Percentiles rank a stretch among this genome's conserved stretches.
phyloP scores from a whole-genome alignment of 371 early-diverging fungal species.

The Sporodiniella umbellata region DNA sequence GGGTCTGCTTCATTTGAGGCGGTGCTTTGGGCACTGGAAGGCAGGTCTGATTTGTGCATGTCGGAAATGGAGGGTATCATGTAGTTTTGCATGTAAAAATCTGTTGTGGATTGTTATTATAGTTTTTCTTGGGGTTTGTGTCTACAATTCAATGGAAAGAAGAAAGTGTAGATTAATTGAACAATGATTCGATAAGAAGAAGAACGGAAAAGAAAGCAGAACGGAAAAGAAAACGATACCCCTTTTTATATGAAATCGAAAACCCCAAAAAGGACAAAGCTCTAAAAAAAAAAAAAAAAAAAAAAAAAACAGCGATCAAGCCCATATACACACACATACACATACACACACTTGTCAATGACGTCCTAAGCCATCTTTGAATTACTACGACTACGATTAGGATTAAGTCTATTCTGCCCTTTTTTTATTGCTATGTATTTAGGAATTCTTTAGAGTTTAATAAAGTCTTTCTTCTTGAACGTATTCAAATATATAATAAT shows the following conservation, averaged over 20 bases:
- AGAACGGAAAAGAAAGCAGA: conserved; percentile 9
- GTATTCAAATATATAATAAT: not conserved
- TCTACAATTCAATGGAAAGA: not conserved
- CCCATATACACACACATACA: no score
- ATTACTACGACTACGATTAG: no score
- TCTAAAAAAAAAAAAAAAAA: no score
- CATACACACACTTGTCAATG: no score
- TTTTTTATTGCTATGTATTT: conserved; percentile 20
- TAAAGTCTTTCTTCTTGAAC: not conserved
- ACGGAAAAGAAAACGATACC: conserved; percentile 6
- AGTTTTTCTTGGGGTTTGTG: no score
- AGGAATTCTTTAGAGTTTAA: conserved; percentile 10
- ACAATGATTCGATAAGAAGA: not conserved
- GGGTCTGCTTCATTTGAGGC: no score
- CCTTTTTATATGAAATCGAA: not conserved
- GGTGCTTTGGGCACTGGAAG: no score
- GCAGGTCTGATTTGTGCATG: conserved; percentile 6
- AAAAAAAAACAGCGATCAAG: no score
- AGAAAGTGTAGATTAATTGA: conserved; percentile 4
- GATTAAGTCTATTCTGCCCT: no score
- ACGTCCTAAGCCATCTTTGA: no score
- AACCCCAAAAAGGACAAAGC: conserved; percentile 8
- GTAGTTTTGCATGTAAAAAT: conserved; percentile 17
- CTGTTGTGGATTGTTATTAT: conserved; percentile 3
- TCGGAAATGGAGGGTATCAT: conserved; percentile 11